A percentile compares a stretch with the other conserved stretches of the same genome.
These are phyloP conservation scores for Penicillium egyptiacum DNA, from an alignment of 495 filamentous ascomycete species.

Conservation along the genomic window DNA sequence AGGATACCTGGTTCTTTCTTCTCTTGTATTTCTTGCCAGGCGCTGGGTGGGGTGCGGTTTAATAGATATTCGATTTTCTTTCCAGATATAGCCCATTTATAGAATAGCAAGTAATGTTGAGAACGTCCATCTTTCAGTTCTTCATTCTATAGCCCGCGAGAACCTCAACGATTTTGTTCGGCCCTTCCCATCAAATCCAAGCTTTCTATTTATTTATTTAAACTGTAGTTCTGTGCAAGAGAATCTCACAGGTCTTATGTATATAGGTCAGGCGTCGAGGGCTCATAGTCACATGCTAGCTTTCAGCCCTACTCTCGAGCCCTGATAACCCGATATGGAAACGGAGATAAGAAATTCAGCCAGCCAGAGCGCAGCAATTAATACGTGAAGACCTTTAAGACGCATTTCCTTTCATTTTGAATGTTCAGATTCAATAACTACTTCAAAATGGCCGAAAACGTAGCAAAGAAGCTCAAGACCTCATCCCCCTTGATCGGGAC, in stretches of 20 bases:
- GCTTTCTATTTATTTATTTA: too few species aligned
- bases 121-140: too few species aligned
- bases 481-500: constrained; percentile 73
- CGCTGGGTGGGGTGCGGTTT: background rate
- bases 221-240: too few species aligned
- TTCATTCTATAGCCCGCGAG: too few species aligned
- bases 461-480: constrained; percentile 70
- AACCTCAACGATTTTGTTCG: too few species aligned
- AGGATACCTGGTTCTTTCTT: constrained; percentile 1
- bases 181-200: too few species aligned
- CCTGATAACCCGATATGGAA: constrained; percentile 21
- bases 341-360: constrained; percentile 9
- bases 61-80: background rate
- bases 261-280: too few species aligned
- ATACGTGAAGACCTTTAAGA: constrained; percentile 7
- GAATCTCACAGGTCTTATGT: too few species aligned
- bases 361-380: constrained; percentile 24
- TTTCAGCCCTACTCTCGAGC: constrained; percentile 9
- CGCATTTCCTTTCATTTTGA: constrained; percentile 10
- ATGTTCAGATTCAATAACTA: constrained; percentile 36
- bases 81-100: background rate
- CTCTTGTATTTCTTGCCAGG: constrained; percentile 8
- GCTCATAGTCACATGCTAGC: constrained; percentile 5
- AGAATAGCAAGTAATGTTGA: too few species aligned
- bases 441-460: constrained; percentile 62